Conservation (phyloP, 2,329 filamentous ascomycete genomes). For the Neofusicoccum sp. region DNA sequence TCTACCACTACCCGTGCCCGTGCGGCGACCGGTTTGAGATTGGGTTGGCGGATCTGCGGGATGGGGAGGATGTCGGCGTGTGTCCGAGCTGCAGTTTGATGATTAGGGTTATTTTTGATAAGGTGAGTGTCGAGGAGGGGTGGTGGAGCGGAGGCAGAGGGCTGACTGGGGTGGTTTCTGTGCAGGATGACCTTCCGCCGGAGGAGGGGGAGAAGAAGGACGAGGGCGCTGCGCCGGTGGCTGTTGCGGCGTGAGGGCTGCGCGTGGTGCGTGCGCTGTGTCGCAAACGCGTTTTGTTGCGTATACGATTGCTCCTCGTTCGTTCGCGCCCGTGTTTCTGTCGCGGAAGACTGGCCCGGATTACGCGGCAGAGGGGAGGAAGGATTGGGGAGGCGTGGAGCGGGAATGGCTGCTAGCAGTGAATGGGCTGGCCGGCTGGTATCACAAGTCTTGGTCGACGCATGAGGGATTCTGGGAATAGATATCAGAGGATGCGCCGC, state of each 20-base stretch:
- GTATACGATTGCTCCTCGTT: too few relatives aligned
- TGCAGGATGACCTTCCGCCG: conserved; percentile 50
- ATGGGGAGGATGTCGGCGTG: conserved; percentile 91
- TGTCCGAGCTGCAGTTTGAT: conserved; percentile 97
- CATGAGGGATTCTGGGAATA: too few relatives aligned
- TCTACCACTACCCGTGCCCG: conserved; percentile 95
- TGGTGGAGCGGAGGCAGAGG: neutral
- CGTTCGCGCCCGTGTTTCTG: too few relatives aligned
- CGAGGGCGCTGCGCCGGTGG: conserved; percentile 29
- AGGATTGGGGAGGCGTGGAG: too few relatives aligned
- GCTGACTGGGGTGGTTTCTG: neutral
- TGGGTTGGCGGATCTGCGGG: conserved; percentile 75
- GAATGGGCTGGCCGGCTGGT: too few relatives aligned
- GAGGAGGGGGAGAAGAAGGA: conserved; percentile 37
- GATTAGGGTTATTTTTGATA: conserved; percentile 91
- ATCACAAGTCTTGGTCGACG: too few relatives aligned
- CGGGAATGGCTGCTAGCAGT: too few relatives aligned
- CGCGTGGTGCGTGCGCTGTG: too few relatives aligned
- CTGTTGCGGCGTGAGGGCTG: conserved; percentile 40
- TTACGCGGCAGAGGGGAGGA: too few relatives aligned
- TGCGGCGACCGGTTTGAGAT: conserved; percentile 98
- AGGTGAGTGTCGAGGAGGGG: conserved; percentile 50
- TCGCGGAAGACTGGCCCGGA: too few relatives aligned
- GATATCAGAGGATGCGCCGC: too few relatives aligned
- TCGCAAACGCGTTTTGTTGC: too few relatives aligned